A percentile compares a stretch with the other conserved stretches of the same genome.
Conservation (phyloP, 768 basidiomycete genomes). For the Agaricus blazei region DNA sequence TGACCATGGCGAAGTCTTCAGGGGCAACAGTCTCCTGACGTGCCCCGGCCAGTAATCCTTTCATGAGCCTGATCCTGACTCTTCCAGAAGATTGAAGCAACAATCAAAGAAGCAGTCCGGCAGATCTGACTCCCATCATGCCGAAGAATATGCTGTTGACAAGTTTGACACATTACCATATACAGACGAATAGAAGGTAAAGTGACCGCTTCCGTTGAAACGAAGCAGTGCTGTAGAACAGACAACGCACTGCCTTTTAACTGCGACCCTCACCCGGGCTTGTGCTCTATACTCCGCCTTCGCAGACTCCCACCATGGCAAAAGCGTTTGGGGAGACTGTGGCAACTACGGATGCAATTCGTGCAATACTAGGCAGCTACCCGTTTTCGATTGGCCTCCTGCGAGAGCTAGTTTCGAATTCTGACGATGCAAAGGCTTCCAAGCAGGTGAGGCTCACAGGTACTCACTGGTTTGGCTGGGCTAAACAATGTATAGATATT, state of each 20-base stretch:
- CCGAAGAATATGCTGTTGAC: too few species aligned
- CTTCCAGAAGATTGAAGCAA: too few species aligned
- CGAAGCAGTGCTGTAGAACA: too few species aligned
- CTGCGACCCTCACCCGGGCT: neutral
- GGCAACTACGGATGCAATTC: conserved; percentile 18
- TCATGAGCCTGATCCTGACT: too few species aligned
- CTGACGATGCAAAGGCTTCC: conserved; percentile 43
- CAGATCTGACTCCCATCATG: too few species aligned
- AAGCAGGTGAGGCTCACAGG: conserved; percentile 29
- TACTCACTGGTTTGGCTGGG: neutral
- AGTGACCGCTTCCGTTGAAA: too few species aligned
- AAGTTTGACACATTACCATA: too few species aligned
- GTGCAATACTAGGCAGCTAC: conserved; percentile 35
- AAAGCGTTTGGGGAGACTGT: conserved; percentile 16
- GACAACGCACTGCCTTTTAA: neutral
- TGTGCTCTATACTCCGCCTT: neutral
- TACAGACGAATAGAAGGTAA: too few species aligned
- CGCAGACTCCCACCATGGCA: neutral
- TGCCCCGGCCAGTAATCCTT: too few species aligned
- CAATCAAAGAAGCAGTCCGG: too few species aligned
- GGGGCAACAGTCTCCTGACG: too few species aligned
- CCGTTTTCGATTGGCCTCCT: conserved; percentile 40
- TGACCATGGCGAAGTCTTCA: too few species aligned
- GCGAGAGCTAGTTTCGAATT: conserved; percentile 43
- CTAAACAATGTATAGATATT: conserved; percentile 27